Base-by-base conservation (phyloP, 768 basidiomycete genomes). In the Nidularia pulvinata region DNA sequence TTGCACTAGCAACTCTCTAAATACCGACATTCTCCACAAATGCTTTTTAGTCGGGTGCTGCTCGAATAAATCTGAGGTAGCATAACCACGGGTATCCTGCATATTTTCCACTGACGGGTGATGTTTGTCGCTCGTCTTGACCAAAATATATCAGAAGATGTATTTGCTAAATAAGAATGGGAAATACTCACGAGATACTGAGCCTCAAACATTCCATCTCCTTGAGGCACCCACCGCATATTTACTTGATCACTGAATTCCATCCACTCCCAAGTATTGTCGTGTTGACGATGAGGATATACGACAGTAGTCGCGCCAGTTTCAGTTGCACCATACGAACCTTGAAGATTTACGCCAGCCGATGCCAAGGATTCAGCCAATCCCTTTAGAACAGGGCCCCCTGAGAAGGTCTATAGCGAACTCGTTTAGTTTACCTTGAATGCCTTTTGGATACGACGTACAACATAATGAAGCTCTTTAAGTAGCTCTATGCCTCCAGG, bases 1-100 rank as follows among this genome's bases (percentile, higher is more conserved):
- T 14, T 22, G 34, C 50, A 1, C 32, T 46, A 2, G 19, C 35
- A 30, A 11, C 19, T 51, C 10, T 7, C 19, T 39, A 22, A 47
- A 30, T 22, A 39, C 4, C 5, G 33, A 79, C 77, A 78, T 63
- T 59, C 70, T 78, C 66, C 73, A 82, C n/a, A 76, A 60, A 11
- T 68, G 62, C 3, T 68, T 59, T 7, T 72, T 70, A 5, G 70
- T 74, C 1, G 80, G 77, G 55, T 82, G 80, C 25, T 65, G 67
- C 34, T 70, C 51, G 55, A 74, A 78, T 6, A 78, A 58, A 61
- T 81, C 80, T 2, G 69, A 71, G 9, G 72, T 78, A 1, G 71
- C 72, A 47, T 79, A 80, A 10, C 78, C 78, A 42, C 58, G 62
- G 4, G 65, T 62, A 53, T 71, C 69, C 5, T 52, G 49, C 39